Evolutionary conservation across 2,329 filamentous ascomycete genomes (phyloP), one percentile per base, ranked within the genome.

Genomic region (Apiospora saccharicola): DNA sequence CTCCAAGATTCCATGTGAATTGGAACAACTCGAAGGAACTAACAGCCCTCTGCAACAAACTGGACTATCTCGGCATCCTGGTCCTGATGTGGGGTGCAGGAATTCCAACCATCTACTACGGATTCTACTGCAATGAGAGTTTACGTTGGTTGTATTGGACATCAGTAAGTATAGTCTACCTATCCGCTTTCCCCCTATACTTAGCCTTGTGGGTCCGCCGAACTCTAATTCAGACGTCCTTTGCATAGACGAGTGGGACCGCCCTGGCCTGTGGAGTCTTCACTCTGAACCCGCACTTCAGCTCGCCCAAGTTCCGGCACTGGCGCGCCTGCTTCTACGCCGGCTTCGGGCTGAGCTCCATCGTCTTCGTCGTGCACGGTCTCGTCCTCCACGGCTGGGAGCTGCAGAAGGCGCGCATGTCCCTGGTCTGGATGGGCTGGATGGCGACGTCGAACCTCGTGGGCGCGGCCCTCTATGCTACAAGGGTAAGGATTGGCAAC

Each of bases 71-170:
- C 4, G 30, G 75, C 3, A 74, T 76, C 41, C 37, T 75, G 1
- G 51, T 73, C 8, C 64, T 76, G 2, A 76, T 76, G 73, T 75
- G 74, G 75, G 69, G 67, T 16, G 74, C 75, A 2, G 70, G 70
- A 6, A 71, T 75, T 1, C 74, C 75, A 8, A 71, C 73, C 13
- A 75, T 75, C 13, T 76, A 76, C 69, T 76, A 76, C 51, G 75
- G 75, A 4, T 75, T 76, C 41, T 51, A 67, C 49, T 75, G 74
- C 41, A 69, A 75, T 22, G 44, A 64, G 30, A 8, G 37, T 16
- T 70, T 75, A 2, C 71, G 69, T 16, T 49, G 49, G 46, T 14
- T 73, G 7, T 74, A 75, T 41, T 74, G 74, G 74, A 34, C 47
- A 13, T 24, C 72, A 7, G 70, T 74, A 68, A 70, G 70, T 74